phyloP scores from a whole-genome alignment of 2,329 filamentous ascomycete genomes.

The Penicillium paneum region DNA sequence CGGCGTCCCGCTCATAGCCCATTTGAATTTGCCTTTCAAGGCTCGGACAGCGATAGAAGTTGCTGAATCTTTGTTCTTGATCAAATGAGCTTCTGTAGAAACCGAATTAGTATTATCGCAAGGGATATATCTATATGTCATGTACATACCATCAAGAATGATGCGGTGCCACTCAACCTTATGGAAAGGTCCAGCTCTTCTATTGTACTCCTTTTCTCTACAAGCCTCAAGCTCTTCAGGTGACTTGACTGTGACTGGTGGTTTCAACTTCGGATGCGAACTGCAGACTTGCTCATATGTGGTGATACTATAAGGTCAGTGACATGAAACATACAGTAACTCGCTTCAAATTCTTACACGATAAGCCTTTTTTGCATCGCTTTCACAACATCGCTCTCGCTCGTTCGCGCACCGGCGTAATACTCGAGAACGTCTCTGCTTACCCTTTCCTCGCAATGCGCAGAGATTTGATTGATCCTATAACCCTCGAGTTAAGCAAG shows the following conservation, averaged over 20 bases:
- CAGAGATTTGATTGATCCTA: constrained; percentile 31
- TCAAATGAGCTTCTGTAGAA: constrained; percentile 33
- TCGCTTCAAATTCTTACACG: background rate
- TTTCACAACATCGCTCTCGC: constrained; percentile 23
- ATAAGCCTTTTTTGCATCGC: constrained; percentile 13
- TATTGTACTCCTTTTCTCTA: constrained; percentile 23
- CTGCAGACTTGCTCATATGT: constrained; percentile 38
- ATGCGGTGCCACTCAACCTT: constrained; percentile 37
- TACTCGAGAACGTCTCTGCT: constrained; percentile 24
- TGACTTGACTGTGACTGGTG: constrained; percentile 13
- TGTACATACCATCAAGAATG: constrained; percentile 39
- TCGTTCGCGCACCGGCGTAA: constrained; percentile 21
- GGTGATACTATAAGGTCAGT: constrained; percentile 29
- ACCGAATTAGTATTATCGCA: background rate
- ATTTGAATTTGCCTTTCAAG: constrained; percentile 36
- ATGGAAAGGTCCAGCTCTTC: constrained; percentile 33
- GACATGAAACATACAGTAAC: background rate
- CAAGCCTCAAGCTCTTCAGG: constrained; percentile 22
- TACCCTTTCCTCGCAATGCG: constrained; percentile 27
- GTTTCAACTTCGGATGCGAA: constrained; percentile 31
- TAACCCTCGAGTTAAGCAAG: background rate
- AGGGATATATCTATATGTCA: background rate
- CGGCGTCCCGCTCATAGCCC: constrained; percentile 41
- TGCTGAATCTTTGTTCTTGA: constrained; percentile 36
- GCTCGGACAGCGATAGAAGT: constrained; percentile 37